A percentile compares a stretch with the other conserved stretches of the same genome.
phyloP scores from a whole-genome alignment of 257 asterid species.

The Striga asiatica region DNA sequence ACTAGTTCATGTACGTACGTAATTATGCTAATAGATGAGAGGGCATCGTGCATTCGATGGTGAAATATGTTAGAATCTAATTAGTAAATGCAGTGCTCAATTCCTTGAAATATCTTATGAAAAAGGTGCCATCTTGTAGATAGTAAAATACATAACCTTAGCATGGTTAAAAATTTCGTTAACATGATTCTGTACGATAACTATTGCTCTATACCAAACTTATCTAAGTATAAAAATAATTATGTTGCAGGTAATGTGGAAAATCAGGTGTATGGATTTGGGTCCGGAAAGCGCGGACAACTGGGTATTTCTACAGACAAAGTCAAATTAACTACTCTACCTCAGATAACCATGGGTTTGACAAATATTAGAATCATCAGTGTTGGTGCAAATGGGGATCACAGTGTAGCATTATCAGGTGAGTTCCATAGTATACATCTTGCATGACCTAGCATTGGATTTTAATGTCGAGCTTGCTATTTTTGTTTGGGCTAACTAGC shows the following conservation, averaged over 20 bases:
- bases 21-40: background rate
- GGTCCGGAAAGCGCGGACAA: constrained; percentile 89
- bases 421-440: constrained; percentile 10
- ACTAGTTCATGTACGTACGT: background rate
- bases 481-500: background rate
- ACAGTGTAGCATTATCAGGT: constrained; percentile 85
- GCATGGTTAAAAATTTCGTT: background rate
- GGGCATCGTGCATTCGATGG: background rate
- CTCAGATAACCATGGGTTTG: constrained; percentile 56
- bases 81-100: background rate
- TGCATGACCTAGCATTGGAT: background rate
- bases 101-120: background rate
- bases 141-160: background rate
- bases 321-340: constrained; percentile 41
- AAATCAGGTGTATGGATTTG: constrained; percentile 59
- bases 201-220: too few relatives aligned
- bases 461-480: background rate
- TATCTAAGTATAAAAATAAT: background rate
- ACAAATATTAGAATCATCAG: constrained; percentile 23
- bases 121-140: background rate
- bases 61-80: background rate
- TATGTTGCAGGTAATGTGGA: constrained; percentile 31
- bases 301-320: constrained; percentile 56
- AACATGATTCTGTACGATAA: background rate
- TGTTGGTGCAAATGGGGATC: constrained; percentile 83